These are phyloP conservation scores for Blastomyces gilchristii DNA, from an alignment of 2,329 filamentous ascomycete genomes.

Conservation along the genomic window DNA sequence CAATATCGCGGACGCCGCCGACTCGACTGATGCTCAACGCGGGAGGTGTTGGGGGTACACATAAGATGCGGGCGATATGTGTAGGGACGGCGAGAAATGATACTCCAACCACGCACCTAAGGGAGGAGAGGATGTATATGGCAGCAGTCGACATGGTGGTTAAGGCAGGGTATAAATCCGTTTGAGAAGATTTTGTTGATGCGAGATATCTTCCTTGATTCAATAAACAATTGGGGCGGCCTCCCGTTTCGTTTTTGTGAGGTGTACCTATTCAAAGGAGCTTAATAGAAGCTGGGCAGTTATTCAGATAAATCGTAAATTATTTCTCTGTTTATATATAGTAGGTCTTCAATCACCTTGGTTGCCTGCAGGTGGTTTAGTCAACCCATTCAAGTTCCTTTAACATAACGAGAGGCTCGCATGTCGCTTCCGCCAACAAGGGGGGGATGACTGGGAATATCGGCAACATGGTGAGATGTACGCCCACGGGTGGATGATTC, in stretches of 20 bases:
- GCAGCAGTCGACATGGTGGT: background rate
- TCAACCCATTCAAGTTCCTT: background rate
- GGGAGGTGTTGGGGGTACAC: background rate
- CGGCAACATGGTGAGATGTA: background rate
- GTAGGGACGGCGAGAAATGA: background rate
- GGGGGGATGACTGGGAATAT: background rate
- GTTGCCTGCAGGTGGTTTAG: background rate
- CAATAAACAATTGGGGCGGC: background rate
- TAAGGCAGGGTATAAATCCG: background rate
- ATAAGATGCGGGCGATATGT: background rate
- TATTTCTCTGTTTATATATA: background rate
- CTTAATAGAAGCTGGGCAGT: background rate
- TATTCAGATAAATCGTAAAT: background rate
- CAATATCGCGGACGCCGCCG: background rate
- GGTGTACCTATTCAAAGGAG: background rate
- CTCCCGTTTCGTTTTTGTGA: background rate
- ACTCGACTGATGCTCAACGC: background rate
- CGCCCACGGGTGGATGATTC: background rate
- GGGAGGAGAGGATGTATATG: background rate
- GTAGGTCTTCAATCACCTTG: background rate
- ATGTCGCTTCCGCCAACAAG: background rate
- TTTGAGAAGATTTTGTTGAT: background rate
- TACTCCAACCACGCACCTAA: background rate
- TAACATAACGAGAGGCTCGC: background rate
- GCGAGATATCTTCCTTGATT: background rate